Percentiles rank a stretch among this genome's conserved stretches.
Evolutionary conservation across 2,329 filamentous ascomycete genomes (phyloP).

Genomic region (Alternaria sp.): DNA sequence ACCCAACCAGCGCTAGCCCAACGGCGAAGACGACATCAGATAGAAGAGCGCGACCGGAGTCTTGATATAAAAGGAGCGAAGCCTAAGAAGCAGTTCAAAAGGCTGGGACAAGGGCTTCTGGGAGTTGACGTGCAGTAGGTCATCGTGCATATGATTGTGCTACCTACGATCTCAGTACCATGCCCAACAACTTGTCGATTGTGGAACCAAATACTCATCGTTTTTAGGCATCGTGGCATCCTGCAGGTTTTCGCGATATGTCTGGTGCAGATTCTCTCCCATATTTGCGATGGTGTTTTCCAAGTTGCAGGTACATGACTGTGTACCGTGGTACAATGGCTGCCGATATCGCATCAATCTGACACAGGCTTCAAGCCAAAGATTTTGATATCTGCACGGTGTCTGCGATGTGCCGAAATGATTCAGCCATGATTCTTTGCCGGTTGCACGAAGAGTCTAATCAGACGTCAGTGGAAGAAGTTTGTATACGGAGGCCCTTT

Average conservation of each 20-base stretch:
- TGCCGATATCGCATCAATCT: slow-evolving; percentile 29
- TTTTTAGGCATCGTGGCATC: background rate
- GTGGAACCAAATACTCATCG: background rate
- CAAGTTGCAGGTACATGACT: background rate
- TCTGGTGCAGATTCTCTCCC: background rate
- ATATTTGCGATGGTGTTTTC: background rate
- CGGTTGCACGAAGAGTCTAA: slow-evolving; percentile 18
- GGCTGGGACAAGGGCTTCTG: background rate
- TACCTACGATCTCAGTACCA: background rate
- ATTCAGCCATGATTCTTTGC: slow-evolving; percentile 6
- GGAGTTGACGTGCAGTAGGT: background rate
- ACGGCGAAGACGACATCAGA: slow-evolving; percentile 16
- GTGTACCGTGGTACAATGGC: slow-evolving; percentile 16
- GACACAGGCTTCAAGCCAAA: slow-evolving; percentile 12
- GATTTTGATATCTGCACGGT: slow-evolving; percentile 15
- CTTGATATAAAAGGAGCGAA: background rate
- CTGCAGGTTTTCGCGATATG: background rate
- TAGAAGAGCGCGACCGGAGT: background rate
- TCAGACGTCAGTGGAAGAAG: slow-evolving; percentile 14
- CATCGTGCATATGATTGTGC: background rate
- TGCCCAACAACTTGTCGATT: background rate
- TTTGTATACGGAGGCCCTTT: background rate
- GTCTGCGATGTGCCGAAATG: slow-evolving; percentile 9
- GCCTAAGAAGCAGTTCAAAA: background rate
- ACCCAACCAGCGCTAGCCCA: slow-evolving; percentile 24